Base-by-base conservation (phyloP, 805 yeast genomes). In the Suhomyces vadensis region DNA sequence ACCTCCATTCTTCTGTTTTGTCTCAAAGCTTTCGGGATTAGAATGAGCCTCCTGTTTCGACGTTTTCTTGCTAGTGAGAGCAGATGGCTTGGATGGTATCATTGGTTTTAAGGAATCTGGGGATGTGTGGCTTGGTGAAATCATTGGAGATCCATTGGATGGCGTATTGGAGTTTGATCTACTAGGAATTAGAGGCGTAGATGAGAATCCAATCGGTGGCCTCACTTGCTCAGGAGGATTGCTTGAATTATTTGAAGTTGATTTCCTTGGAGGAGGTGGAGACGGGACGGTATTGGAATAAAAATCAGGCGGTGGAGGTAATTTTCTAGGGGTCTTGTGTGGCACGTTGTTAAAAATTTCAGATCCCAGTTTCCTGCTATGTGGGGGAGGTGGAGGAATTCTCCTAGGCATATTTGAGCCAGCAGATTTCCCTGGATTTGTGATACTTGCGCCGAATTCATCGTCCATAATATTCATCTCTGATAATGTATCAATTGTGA, bases 151-250 rank as follows among this genome's bases (percentile, higher is more conserved):
- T 42, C 39, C 39, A 41, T 41, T 17, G 45, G 35, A 20, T 35
- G 69, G 64, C 2, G 69, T 58, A 2, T 56, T 52, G 4, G 71
- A 59, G 29, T 53, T 60, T 6, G 68, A 61, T 37, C 67, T 53
- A 17, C 64, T 63, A 5, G 75, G 75, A 16, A 69, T 61, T 14
- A 71, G 62, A 1, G 75, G 75, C 1, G 71, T 56, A 1, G 70
- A 48, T 3, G 70, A 54, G 41, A 70, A 70, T 2, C 69, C 75
- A 35, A 64, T 48, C 8, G 71, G 71, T 4, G 46, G 49, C 14
- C 49, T 52, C 13, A 54, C 39, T 1, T 56, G 53, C 4, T 51
- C 38, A 9, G 53, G 11, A 9, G 20, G 10, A 20, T 8, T 20
- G 29, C 6, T 38, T 17, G 20, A 11, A 4, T 19, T 6, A 11